Conservation (phyloP, 208 protist species). For the Phytomonas sp. region DNA sequence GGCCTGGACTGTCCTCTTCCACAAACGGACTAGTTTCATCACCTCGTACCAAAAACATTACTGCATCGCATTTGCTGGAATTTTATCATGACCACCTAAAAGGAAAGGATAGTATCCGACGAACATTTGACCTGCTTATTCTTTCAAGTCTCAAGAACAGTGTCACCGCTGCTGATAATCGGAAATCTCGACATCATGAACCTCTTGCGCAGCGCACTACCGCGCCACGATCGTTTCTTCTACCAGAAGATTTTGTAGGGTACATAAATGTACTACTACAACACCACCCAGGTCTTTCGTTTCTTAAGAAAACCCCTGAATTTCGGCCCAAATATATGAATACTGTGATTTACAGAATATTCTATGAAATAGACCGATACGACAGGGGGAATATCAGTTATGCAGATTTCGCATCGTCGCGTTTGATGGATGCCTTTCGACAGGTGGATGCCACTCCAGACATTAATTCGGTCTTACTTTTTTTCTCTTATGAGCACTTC, state of each 20-base stretch:
- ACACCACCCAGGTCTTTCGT: conserved; percentile 89
- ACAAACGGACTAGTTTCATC: neutral
- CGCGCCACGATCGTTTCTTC: conserved; percentile 34
- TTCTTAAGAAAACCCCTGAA: conserved; percentile 89
- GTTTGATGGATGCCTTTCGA: conserved; percentile 71
- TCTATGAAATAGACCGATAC: conserved; percentile 89
- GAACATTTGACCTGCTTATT: conserved; percentile 76
- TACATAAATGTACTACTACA: conserved; percentile 77
- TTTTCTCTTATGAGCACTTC: conserved; percentile 99
- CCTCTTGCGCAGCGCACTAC: conserved; percentile 8
- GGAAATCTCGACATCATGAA: neutral
- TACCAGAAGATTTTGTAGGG: conserved; percentile 64
- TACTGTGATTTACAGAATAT: conserved; percentile 93
- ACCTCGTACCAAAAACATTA: conserved; percentile 15
- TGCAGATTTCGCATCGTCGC: conserved; percentile 61
- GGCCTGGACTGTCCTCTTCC: conserved; percentile 12
- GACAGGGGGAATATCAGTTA: conserved; percentile 73
- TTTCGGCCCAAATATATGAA: conserved; percentile 94
- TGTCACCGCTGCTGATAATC: neutral
- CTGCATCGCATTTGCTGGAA: conserved; percentile 49
- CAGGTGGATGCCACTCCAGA: conserved; percentile 80
- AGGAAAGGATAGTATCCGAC: conserved; percentile 53
- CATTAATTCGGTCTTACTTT: conserved; percentile 89
- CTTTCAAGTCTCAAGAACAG: conserved; percentile 21
- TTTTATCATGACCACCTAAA: conserved; percentile 73